phyloP scores from a whole-genome alignment of 73 alveolate genomes.

The Blepharisma japonicum region DNA sequence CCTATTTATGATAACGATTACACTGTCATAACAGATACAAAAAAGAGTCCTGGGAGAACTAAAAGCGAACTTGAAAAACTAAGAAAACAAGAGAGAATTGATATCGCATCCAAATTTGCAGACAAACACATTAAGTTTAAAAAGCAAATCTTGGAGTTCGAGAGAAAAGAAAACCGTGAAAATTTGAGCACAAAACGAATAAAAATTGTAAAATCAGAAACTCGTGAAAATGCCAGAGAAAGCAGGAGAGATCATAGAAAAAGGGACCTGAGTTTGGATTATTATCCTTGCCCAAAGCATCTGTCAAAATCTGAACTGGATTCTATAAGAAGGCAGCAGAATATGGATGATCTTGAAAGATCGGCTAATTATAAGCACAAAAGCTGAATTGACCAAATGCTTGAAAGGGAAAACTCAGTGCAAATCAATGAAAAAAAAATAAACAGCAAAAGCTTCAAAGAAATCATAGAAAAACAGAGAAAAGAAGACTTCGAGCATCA shows the following conservation, averaged over 20 bases:
- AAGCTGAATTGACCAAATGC: background rate
- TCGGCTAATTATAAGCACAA: background rate
- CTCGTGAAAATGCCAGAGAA: too few relatives aligned
- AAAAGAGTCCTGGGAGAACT: background rate
- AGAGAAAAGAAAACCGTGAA: too few relatives aligned
- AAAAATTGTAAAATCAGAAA: too few relatives aligned
- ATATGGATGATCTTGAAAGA: background rate
- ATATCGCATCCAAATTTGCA: background rate
- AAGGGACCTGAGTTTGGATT: too few relatives aligned
- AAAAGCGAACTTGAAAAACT: background rate
- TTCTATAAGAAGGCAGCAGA: too few relatives aligned
- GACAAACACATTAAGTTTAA: too few relatives aligned
- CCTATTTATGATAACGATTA: background rate
- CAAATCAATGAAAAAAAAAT: background rate
- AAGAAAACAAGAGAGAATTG: background rate
- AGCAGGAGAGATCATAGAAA: too few relatives aligned
- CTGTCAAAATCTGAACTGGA: too few relatives aligned
- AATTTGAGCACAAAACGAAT: too few relatives aligned
- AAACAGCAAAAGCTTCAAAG: background rate
- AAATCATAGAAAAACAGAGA: background rate
- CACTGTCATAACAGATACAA: background rate
- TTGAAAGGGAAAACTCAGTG: background rate
- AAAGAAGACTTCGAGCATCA: slow-evolving; percentile 12
- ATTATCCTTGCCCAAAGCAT: too few relatives aligned
- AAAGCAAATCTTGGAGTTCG: too few relatives aligned